A percentile compares a stretch with the other conserved stretches of the same genome.
Evolutionary conservation across 768 basidiomycete species (phyloP).

Genomic region (Suillus subaureus): DNA sequence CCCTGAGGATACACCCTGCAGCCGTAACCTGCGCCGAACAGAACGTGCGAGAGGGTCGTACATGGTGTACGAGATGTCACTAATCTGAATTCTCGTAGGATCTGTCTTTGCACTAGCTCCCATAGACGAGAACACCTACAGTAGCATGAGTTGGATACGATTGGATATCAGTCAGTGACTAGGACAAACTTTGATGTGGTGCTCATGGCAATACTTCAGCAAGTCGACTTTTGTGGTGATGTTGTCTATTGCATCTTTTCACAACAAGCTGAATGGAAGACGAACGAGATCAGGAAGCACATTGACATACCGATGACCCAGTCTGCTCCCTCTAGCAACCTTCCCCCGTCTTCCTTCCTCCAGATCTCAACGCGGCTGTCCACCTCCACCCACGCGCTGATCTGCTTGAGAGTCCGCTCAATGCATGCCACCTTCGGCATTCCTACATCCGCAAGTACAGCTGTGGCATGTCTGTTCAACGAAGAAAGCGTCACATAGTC

Average conservation of each 20-base stretch:
- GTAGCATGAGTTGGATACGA: not conserved
- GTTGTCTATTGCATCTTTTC: slow-evolving; percentile 92
- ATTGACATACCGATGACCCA: slow-evolving; percentile 83
- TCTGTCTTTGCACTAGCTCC: slow-evolving; percentile 95
- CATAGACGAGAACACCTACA: slow-evolving; percentile 93
- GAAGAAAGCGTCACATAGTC: slow-evolving; percentile 96
- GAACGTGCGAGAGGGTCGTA: slow-evolving; percentile 95
- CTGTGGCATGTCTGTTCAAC: slow-evolving; percentile 93
- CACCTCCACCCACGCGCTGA: slow-evolving; percentile 86
- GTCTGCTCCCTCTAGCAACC: slow-evolving; percentile 78
- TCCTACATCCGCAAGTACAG: slow-evolving; percentile 86
- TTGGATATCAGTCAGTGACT: not conserved
- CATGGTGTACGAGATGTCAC: slow-evolving; percentile 88
- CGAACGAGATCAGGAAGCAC: slow-evolving; percentile 11
- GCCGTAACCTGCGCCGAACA: slow-evolving; percentile 76
- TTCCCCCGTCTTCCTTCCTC: slow-evolving; percentile 78
- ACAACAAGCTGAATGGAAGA: slow-evolving; percentile 9
- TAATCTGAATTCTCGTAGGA: slow-evolving; percentile 93
- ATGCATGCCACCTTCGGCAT: slow-evolving; percentile 88
- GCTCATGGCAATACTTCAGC: slow-evolving; percentile 82
- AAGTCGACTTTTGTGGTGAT: slow-evolving; percentile 96
- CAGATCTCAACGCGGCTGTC: slow-evolving; percentile 86
- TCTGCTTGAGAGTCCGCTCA: slow-evolving; percentile 63
- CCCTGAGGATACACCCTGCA: slow-evolving; percentile 59
- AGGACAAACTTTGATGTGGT: slow-evolving; percentile 67